Conservation (phyloP, 805 yeast genomes). For the Hagleromyces aurorensis region DNA sequence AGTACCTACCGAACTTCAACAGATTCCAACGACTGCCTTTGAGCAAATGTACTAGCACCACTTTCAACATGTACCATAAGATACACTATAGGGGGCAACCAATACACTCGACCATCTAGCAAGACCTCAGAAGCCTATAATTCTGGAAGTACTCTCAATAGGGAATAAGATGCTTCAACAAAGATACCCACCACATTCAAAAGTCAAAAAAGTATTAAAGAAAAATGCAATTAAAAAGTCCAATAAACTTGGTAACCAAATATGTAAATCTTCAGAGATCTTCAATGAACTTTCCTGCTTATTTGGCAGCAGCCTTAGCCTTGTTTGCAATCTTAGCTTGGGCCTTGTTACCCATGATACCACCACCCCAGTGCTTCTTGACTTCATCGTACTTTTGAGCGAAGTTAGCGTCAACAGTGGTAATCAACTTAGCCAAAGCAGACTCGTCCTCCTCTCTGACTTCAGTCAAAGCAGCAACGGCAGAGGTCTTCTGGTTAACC, state of each 20-base stretch:
- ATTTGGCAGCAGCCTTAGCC: constrained; percentile 45
- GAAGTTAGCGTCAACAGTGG: constrained; percentile 91
- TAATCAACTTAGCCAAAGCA: constrained; percentile 84
- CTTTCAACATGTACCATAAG: too few relatives aligned
- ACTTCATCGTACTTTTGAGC: constrained; percentile 87
- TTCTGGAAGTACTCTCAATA: too few relatives aligned
- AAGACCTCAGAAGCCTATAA: too few relatives aligned
- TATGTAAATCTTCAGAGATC: too few relatives aligned
- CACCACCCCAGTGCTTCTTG: constrained; percentile 99
- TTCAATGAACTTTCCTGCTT: too few relatives aligned
- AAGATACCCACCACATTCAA: constrained; percentile 2
- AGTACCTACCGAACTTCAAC: too few relatives aligned
- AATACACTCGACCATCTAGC: too few relatives aligned
- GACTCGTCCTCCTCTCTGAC: constrained; percentile 92
- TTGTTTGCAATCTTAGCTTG: constrained; percentile 75
- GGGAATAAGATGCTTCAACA: constrained; percentile 15
- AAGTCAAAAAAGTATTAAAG: constrained; percentile 5
- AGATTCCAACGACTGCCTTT: too few relatives aligned
- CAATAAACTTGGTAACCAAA: constrained; percentile 3
- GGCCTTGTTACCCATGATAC: constrained; percentile 93
- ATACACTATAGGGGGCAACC: too few relatives aligned
- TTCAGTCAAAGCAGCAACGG: constrained; percentile 96
- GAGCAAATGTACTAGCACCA: too few relatives aligned
- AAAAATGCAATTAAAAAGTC: constrained; percentile 9
- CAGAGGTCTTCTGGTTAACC: constrained; percentile 95